These are phyloP conservation scores for Circinella umbellata DNA, from an alignment of 371 early-diverging fungal genomes.

Conservation along the genomic window DNA sequence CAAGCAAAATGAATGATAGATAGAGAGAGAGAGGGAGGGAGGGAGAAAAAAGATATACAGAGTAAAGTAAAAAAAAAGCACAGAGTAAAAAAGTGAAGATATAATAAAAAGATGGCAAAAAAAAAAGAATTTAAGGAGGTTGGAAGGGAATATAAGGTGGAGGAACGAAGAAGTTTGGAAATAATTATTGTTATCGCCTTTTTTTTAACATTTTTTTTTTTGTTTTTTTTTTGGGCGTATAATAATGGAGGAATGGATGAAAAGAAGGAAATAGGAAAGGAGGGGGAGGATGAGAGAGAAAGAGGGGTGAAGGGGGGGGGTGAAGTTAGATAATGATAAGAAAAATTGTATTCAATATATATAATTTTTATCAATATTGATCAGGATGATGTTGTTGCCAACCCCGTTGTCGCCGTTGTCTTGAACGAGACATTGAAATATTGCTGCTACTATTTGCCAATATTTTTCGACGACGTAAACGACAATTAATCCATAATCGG, in stretches of 20 bases:
- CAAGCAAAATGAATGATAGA: slow-evolving; percentile 4
- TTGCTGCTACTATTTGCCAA: neutral
- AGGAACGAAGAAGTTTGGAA: neutral
- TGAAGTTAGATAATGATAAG: neutral
- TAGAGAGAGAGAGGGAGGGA: slow-evolving; percentile 6
- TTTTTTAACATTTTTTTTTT: too few species aligned
- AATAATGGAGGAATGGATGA: too few species aligned
- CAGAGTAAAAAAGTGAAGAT: neutral
- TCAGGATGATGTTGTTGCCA: slow-evolving; percentile 27
- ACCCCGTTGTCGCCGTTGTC: slow-evolving; percentile 19
- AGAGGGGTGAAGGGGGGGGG: neutral
- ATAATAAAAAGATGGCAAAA: too few species aligned
- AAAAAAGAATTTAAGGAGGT: too few species aligned
- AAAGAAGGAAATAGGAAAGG: neutral
- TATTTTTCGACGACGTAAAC: slow-evolving; percentile 11
- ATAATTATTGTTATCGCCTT: too few species aligned
- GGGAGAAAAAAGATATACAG: neutral
- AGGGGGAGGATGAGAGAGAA: neutral
- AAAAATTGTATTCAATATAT: neutral
- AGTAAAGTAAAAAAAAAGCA: neutral
- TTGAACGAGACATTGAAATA: slow-evolving; percentile 5
- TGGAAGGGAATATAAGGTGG: neutral
- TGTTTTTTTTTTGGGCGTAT: too few species aligned
- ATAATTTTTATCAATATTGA: slow-evolving; percentile 7
- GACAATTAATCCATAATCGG: slow-evolving; percentile 33